A percentile compares a stretch with the other conserved stretches of the same genome.
Evolutionary conservation across 179 eudicot species (phyloP).

Genomic region (Heliamphora pulchella): DNA sequence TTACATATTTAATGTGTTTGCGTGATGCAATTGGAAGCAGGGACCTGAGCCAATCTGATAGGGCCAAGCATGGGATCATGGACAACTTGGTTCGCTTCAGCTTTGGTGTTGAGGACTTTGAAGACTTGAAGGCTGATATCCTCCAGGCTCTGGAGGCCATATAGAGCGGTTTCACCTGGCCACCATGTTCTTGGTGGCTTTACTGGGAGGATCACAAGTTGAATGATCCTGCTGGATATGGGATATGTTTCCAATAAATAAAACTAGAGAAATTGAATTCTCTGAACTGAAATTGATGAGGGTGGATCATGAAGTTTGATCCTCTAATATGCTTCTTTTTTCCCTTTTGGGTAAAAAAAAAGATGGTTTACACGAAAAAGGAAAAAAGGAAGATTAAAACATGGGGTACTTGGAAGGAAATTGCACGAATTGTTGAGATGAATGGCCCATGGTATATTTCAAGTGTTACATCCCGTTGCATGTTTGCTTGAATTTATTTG

Average conservation of each 20-base stretch:
- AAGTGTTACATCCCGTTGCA: no score
- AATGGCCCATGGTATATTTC: no score
- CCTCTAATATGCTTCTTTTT: no score
- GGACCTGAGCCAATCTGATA: constrained; percentile 81
- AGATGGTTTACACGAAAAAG: no score
- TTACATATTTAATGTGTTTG: neutral
- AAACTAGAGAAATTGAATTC: neutral
- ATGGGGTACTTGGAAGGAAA: no score
- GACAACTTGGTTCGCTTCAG: constrained; percentile 92
- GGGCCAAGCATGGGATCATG: constrained; percentile 73
- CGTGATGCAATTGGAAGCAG: constrained; percentile 36
- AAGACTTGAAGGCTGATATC: constrained; percentile 76
- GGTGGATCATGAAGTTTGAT: no score
- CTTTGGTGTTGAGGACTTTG: constrained; percentile 90
- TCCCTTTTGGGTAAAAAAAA: no score
- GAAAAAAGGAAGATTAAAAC: no score
- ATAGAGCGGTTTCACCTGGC: constrained; percentile 31
- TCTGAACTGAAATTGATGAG: neutral
- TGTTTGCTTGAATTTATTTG: no score
- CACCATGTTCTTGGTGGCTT: neutral
- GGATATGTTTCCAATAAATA: neutral
- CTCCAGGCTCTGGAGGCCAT: constrained; percentile 77
- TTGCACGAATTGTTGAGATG: no score
- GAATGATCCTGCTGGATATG: neutral
- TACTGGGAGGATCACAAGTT: neutral